These are phyloP conservation scores for Plantago lanceolata DNA, from an alignment of 305 asterid genomes.

Conservation along the genomic window DNA sequence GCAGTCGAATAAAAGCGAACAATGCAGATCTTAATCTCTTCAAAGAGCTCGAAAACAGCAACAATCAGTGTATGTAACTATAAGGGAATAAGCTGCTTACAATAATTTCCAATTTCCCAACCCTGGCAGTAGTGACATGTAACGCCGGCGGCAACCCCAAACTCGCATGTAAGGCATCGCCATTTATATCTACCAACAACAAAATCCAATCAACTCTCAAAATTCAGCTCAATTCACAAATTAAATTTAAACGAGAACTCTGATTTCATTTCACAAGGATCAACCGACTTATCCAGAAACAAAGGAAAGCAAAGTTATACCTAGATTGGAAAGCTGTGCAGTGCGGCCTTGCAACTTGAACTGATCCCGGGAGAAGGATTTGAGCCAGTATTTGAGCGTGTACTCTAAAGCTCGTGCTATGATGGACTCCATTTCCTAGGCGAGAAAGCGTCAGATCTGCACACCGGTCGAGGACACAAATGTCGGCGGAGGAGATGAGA, in stretches of 20 bases:
- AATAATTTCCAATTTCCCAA: slow-evolving; percentile 87
- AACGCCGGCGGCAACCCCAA: slow-evolving; percentile 94
- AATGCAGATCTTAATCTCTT: background rate
- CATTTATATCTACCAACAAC: slow-evolving; percentile 60
- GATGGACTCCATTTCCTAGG: slow-evolving; percentile 65
- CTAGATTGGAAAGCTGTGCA: slow-evolving; percentile 83
- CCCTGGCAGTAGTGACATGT: slow-evolving; percentile 81
- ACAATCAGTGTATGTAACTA: background rate
- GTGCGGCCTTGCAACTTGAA: slow-evolving; percentile 90
- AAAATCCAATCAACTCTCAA: slow-evolving; percentile 9
- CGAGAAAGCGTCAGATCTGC: background rate
- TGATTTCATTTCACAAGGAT: no score
- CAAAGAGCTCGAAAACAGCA: background rate
- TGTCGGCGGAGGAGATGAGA: background rate
- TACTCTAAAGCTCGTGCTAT: slow-evolving; percentile 90
- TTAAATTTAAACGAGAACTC: background rate
- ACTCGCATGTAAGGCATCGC: slow-evolving; percentile 96
- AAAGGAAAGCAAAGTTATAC: slow-evolving; percentile 33
- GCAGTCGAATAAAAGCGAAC: background rate
- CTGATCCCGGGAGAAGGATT: slow-evolving; percentile 92
- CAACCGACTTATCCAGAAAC: slow-evolving; percentile 16
- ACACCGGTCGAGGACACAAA: background rate
- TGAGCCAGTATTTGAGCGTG: slow-evolving; percentile 92
- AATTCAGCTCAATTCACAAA: slow-evolving; percentile 23
- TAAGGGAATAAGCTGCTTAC: slow-evolving; percentile 38